Percentiles rank a stretch among this genome's conserved stretches.
These are phyloP conservation scores for Phytopythium aichiense DNA, from an alignment of 352 stramenopile species.

Conservation along the genomic window DNA sequence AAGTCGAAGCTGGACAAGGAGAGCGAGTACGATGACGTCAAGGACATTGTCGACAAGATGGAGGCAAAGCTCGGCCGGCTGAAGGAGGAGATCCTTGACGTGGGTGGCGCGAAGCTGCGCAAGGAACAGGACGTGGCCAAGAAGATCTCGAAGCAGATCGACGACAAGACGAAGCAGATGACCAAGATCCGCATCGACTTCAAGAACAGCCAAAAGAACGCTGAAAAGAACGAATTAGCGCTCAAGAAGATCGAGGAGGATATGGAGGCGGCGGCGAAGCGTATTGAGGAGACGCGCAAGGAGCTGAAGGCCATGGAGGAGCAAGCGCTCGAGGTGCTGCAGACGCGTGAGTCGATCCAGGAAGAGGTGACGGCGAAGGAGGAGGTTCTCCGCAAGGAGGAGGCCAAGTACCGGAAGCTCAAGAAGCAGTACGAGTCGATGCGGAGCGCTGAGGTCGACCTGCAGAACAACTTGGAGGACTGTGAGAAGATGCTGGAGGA, in stretches of 20 bases:
- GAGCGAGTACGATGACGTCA: conserved; percentile 68
- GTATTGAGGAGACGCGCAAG: conserved; percentile 80
- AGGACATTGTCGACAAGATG: conserved; percentile 64
- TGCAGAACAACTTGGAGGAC: conserved; percentile 91
- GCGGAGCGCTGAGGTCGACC: conserved; percentile 90
- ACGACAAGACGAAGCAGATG: conserved; percentile 88
- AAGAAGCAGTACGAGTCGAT: conserved; percentile 91
- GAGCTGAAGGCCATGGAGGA: conserved; percentile 93
- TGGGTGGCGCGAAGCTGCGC: conserved; percentile 92
- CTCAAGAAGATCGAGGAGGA: conserved; percentile 74
- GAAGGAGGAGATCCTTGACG: conserved; percentile 95
- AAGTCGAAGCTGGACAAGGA: conserved; percentile 88
- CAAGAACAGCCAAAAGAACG: conserved; percentile 80
- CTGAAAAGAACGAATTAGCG: conserved; percentile 58
- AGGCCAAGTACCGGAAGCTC: conserved; percentile 80
- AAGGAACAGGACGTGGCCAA: conserved; percentile 90
- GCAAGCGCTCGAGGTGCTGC: conserved; percentile 87
- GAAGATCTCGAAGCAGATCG: conserved; percentile 81
- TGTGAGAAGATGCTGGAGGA: conserved; percentile 92
- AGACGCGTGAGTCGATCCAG: conserved; percentile 91
- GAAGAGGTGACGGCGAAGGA: conserved; percentile 86
- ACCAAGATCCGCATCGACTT: conserved; percentile 83
- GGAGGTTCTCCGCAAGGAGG: conserved; percentile 66
- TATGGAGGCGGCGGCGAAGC: conserved; percentile 57
- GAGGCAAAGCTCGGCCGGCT: conserved; percentile 83